Evolutionary conservation across 129 eudicot species (phyloP).

Genomic region (Flaveria brownii): DNA sequence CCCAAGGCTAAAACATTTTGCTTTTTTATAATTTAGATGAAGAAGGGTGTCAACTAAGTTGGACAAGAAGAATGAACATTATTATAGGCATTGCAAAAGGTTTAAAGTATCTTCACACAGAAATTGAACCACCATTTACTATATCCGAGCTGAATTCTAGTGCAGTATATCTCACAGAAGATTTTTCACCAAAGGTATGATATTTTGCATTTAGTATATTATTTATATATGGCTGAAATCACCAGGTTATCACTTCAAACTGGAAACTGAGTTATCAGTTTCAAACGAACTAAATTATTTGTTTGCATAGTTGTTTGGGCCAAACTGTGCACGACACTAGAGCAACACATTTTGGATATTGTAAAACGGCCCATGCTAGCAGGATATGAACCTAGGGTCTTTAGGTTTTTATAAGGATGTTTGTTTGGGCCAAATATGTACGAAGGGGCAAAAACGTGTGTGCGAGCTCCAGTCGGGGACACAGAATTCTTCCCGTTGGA

Average conservation of each 20-base stretch:
- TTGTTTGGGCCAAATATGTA: background rate
- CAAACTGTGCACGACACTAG: background rate
- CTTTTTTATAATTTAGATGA: conserved; percentile 57
- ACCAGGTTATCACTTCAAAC: too few relatives aligned
- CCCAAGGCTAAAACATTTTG: conserved; percentile 3
- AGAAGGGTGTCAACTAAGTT: conserved; percentile 87
- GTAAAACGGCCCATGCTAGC: background rate
- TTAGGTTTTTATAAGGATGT: background rate
- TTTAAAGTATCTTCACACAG: conserved; percentile 85
- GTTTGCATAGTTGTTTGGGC: background rate
- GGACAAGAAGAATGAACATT: conserved; percentile 98
- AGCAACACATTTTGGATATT: background rate
- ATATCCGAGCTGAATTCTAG: conserved; percentile 81
- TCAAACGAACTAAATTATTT: background rate
- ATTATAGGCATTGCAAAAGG: conserved; percentile 88
- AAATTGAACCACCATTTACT: conserved; percentile 88
- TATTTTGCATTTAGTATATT: background rate
- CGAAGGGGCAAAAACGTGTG: too few relatives aligned
- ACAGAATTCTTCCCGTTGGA: too few relatives aligned
- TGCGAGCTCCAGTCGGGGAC: too few relatives aligned
- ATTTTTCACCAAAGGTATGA: conserved; percentile 89
- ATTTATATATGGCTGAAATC: background rate
- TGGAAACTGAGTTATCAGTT: too few relatives aligned
- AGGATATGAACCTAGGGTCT: background rate
- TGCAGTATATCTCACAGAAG: conserved; percentile 90